Base-by-base conservation (phyloP, 345 rosid species). In the Eucalyptus virginea region DNA sequence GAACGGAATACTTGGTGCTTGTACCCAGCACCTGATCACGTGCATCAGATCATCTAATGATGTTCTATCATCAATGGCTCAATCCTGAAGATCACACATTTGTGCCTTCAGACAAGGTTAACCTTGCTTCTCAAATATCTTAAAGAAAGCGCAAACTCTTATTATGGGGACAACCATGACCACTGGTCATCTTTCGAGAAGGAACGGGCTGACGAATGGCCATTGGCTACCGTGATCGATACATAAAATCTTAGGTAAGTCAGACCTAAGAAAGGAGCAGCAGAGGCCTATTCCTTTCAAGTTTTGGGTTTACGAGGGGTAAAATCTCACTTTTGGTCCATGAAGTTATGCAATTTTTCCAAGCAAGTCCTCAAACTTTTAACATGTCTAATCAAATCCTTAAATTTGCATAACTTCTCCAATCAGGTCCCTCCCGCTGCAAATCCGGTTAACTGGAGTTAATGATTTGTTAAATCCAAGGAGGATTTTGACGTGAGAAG, bases 21-120 rank as follows among this genome's bases (percentile, higher is more conserved):
- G 0, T 52, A 52, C 58, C 58, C 1, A 8, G 0, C 58, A 52
- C 2, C 0, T 2, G 11, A 19, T 60, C 14, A 28, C 32, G 6
- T 56, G 30, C 30, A 24, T 56, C 28, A 24, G 30, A 56, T 56
- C 17, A 28, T 28, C 4, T 60, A 26, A 60, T 6, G 16, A 60
- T 60, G 4, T 12, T 6, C 17, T 56, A 28, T 62, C 17, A 2
- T 62, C 9, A 8, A 28, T 13, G 17, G 5, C 16, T 23, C 62
- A 9, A 56, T 56, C 62, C 32, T 28, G 32, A 13, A 62, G 14
- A 62, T 1, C 15, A 6, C 69, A 0, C 4, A 11, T 28, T 62
- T 62, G n/a, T 62, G 32, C 69, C 32, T 62, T 62, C 18, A 28
- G 18, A 28, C 17, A 62, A 62, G 34, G 69, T 62, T 62, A 2